Evolutionary conservation across 1,284 basidiomycete genomes (phyloP).

Genomic region (Flammula alnicola): DNA sequence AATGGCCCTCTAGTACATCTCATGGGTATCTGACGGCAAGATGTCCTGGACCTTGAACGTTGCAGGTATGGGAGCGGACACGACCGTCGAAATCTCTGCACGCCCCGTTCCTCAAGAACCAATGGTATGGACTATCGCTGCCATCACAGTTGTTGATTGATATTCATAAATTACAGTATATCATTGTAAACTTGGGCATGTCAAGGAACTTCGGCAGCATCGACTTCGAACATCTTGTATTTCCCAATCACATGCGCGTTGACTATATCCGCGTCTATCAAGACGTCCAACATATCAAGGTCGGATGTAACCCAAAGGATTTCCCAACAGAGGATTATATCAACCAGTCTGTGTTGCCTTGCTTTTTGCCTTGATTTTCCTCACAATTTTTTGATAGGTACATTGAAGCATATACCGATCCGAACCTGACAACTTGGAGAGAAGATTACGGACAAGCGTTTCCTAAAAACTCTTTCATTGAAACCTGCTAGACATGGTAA

Average conservation of each 20-base stretch:
- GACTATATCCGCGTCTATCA: slow-evolving; percentile 90
- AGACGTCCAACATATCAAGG: slow-evolving; percentile 58
- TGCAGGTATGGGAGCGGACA: slow-evolving; percentile 73
- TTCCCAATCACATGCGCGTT: slow-evolving; percentile 74
- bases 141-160: slow-evolving; percentile 4
- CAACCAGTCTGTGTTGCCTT: slow-evolving; percentile 51
- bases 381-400: slow-evolving; percentile 39
- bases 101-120: slow-evolving; percentile 86
- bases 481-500: slow-evolving; percentile 6
- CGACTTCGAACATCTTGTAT: slow-evolving; percentile 66
- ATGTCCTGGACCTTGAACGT: slow-evolving; percentile 79
- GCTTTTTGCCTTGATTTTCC: neutral
- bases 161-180: slow-evolving; percentile 49
- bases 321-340: slow-evolving; percentile 83
- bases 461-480: slow-evolving; percentile 51
- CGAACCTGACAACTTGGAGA: slow-evolving; percentile 63
- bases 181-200: slow-evolving; percentile 84
- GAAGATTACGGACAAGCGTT: slow-evolving; percentile 63
- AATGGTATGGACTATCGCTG: slow-evolving; percentile 55
- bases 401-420: slow-evolving; percentile 55
- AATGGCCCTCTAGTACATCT: slow-evolving; percentile 63
- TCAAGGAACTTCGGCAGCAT: slow-evolving; percentile 78
- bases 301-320: slow-evolving; percentile 82
- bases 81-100: slow-evolving; percentile 66
- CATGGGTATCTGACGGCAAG: slow-evolving; percentile 73